Conservation (phyloP, 768 basidiomycete genomes). For the Leccinum imitatum region DNA sequence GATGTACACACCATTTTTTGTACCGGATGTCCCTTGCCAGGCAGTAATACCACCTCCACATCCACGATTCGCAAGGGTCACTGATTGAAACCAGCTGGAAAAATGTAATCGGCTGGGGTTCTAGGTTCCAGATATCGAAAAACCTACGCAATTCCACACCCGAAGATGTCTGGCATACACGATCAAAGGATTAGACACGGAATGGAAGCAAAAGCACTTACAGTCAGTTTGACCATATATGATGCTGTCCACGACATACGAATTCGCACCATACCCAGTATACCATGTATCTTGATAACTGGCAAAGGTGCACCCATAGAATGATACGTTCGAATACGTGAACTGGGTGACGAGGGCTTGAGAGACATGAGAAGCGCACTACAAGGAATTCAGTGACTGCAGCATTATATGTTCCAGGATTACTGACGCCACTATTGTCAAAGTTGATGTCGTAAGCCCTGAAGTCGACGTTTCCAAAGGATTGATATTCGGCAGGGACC, state of each 20-base stretch:
- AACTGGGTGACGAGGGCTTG: conserved; percentile 63
- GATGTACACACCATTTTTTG: conserved; percentile 37
- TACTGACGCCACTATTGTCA: conserved; percentile 57
- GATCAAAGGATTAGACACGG: background rate
- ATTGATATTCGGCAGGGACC: conserved; percentile 48
- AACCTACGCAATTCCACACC: background rate
- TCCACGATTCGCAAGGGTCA: conserved; percentile 56
- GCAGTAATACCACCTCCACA: conserved; percentile 64
- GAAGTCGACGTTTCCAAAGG: conserved; percentile 57
- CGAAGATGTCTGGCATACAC: background rate
- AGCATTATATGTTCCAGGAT: background rate
- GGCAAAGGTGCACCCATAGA: conserved; percentile 58
- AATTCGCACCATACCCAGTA: conserved; percentile 56
- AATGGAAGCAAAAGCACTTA: conserved; percentile 27
- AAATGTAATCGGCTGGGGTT: background rate
- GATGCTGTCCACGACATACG: conserved; percentile 62
- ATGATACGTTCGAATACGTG: conserved; percentile 63
- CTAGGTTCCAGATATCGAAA: too few relatives aligned
- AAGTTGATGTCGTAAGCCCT: conserved; percentile 68
- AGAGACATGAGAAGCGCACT: conserved; percentile 45
- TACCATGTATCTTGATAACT: conserved; percentile 46
- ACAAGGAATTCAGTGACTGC: background rate
- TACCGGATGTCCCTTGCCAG: conserved; percentile 53
- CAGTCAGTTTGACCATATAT: conserved; percentile 68
- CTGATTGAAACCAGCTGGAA: conserved; percentile 57